phyloP scores from a whole-genome alignment of 441 rosid species.

The Arabidopsis lyrata region DNA sequence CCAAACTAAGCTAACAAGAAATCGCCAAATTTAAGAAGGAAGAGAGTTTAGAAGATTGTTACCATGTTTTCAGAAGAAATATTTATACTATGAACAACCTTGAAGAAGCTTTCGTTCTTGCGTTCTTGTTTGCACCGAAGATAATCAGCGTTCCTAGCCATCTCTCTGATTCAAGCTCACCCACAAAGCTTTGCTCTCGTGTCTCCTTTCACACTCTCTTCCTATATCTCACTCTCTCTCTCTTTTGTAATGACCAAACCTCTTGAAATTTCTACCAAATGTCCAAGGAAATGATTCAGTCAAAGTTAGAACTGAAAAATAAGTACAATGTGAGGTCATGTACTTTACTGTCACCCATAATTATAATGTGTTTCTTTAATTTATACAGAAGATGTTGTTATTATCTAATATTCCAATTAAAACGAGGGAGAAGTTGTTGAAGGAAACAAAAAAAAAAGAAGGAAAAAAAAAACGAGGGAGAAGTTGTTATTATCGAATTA shows the following conservation, averaged over 20 bases:
- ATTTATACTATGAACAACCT: conserved; percentile 29
- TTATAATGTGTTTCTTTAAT: neutral
- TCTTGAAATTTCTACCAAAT: neutral
- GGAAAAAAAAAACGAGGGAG: too few species aligned
- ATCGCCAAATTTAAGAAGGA: neutral
- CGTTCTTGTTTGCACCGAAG: neutral
- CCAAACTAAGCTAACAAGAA: neutral
- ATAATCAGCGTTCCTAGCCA: conserved; percentile 6
- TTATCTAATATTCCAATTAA: neutral
- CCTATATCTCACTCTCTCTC: neutral
- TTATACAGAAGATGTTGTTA: neutral
- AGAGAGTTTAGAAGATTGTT: conserved; percentile 16
- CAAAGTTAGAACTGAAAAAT: neutral
- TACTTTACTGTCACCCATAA: neutral
- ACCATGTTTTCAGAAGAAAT: conserved; percentile 33
- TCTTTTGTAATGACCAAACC: neutral
- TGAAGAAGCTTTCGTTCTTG: conserved; percentile 23
- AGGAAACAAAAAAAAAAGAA: too few species aligned
- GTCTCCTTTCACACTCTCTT: neutral
- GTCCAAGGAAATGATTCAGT: neutral
- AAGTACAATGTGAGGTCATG: neutral
- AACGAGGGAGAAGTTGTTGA: too few species aligned
- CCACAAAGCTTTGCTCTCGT: neutral
- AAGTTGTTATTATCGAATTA: too few species aligned
- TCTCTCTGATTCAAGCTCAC: conserved; percentile 21